phyloP scores from a whole-genome alignment of 441 rosid genomes.

The Bocquillonia castaneifolia region DNA sequence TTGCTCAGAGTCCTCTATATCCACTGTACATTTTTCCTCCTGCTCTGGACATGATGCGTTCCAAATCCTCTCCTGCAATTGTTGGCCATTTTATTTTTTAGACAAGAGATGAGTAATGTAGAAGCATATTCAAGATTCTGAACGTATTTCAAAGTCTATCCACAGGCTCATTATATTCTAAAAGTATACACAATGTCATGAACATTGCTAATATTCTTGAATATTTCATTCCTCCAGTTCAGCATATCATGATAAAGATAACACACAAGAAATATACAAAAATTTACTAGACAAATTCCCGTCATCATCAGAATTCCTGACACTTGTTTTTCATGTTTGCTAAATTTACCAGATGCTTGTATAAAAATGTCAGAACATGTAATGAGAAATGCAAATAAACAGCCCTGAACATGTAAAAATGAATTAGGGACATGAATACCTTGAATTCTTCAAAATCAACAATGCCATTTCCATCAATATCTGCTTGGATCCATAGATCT shows the following conservation, averaged over 20 bases:
- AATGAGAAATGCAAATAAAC: background rate
- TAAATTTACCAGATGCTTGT: background rate
- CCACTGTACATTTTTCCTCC: slow-evolving; percentile 33
- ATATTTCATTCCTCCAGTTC: background rate
- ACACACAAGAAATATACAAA: background rate
- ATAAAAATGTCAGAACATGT: background rate
- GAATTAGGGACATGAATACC: slow-evolving; percentile 31
- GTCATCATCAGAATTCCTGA: background rate
- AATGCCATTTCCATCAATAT: slow-evolving; percentile 60
- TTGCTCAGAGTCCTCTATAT: slow-evolving; percentile 19
- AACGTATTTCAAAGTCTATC: background rate
- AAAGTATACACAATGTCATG: background rate
- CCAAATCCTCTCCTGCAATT: slow-evolving; percentile 56
- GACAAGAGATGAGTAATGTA: background rate
- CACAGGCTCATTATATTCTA: background rate
- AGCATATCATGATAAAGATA: background rate
- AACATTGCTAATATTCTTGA: background rate
- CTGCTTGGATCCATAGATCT: slow-evolving; percentile 74
- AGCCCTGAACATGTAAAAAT: too few species aligned
- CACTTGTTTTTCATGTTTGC: background rate
- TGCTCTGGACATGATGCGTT: slow-evolving; percentile 38
- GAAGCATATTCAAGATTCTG: too few species aligned
- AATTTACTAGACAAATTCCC: background rate
- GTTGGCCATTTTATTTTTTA: background rate
- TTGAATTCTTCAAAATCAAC: slow-evolving; percentile 67